Percentiles rank a stretch among this genome's conserved stretches.
phyloP scores from a whole-genome alignment of 129 eudicot genomes.

The Lonicera japonica region DNA sequence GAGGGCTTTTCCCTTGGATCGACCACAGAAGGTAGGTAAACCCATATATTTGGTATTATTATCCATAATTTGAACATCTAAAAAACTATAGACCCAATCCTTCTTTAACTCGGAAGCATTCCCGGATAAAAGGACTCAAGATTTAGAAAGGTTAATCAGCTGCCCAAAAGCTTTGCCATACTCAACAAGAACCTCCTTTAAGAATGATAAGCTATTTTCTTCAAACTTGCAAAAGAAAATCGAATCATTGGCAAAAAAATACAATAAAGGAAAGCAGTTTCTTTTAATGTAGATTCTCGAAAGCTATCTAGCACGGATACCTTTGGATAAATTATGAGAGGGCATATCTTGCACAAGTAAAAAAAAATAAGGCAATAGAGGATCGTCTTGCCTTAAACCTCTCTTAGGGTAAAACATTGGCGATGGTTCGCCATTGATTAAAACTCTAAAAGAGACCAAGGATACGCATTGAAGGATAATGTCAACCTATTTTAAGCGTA shows the following conservation, averaged over 20 bases:
- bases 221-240: background rate
- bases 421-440: background rate
- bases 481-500: background rate
- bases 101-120: no score
- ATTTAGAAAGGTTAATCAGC: no score
- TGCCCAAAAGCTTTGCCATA: background rate
- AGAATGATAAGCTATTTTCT: no score
- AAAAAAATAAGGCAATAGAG: background rate
- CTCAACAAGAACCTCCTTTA: no score
- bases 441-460: background rate
- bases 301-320: background rate
- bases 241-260: background rate
- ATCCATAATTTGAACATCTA: background rate
- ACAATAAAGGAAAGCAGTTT: background rate
- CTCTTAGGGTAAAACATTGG: background rate
- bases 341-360: background rate
- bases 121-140: no score
- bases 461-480: background rate
- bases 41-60: background rate
- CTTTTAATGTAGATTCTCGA: background rate
- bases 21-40: background rate
- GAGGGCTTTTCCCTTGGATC: background rate
- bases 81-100: background rate
- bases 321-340: background rate
- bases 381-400: background rate